A percentile compares a stretch with the other conserved stretches of the same genome.
Evolutionary conservation across 164 flowering plant species (phyloP).

Genomic region (Berberis thunbergii): DNA sequence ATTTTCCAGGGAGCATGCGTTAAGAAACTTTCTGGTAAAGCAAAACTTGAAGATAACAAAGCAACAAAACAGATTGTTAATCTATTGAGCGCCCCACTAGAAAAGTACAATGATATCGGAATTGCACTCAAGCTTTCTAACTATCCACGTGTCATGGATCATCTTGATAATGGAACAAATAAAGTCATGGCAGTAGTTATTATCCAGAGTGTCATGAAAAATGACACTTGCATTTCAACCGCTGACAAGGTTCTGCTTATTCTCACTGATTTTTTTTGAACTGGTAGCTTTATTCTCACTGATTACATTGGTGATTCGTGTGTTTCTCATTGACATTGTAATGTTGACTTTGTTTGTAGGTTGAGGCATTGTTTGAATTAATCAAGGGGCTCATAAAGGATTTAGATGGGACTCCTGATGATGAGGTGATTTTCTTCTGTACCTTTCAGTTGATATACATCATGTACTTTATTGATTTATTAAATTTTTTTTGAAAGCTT

Average conservation of each 20-base stretch:
- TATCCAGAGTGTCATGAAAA: conserved; percentile 87
- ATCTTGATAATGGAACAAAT: conserved; percentile 79
- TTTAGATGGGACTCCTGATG: conserved; percentile 52
- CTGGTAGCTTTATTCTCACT: background rate
- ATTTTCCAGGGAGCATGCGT: conserved; percentile 79
- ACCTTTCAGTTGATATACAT: background rate
- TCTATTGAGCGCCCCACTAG: conserved; percentile 92
- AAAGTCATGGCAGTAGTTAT: conserved; percentile 96
- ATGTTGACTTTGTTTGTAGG: conserved; percentile 33
- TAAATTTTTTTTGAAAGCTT: background rate
- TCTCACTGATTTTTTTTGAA: background rate
- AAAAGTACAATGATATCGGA: conserved; percentile 84
- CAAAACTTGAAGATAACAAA: conserved; percentile 69
- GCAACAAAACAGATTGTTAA: conserved; percentile 96
- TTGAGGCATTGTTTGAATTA: conserved; percentile 88
- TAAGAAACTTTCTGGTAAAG: conserved; percentile 66
- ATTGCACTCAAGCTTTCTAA: conserved; percentile 83
- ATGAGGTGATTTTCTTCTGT: conserved; percentile 44
- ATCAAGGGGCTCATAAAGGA: conserved; percentile 88
- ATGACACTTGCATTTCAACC: conserved; percentile 64
- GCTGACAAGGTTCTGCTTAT: conserved; percentile 57
- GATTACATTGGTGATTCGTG: too few relatives aligned
- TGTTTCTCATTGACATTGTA: background rate
- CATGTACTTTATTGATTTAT: background rate
- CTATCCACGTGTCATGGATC: conserved; percentile 91